Percentiles rank a stretch among this genome's conserved stretches.
These are phyloP conservation scores for Bryoerythrophyllum caledonicum DNA, from an alignment of 225 moss, liverwort and hornwort species.

Conservation along the genomic window DNA sequence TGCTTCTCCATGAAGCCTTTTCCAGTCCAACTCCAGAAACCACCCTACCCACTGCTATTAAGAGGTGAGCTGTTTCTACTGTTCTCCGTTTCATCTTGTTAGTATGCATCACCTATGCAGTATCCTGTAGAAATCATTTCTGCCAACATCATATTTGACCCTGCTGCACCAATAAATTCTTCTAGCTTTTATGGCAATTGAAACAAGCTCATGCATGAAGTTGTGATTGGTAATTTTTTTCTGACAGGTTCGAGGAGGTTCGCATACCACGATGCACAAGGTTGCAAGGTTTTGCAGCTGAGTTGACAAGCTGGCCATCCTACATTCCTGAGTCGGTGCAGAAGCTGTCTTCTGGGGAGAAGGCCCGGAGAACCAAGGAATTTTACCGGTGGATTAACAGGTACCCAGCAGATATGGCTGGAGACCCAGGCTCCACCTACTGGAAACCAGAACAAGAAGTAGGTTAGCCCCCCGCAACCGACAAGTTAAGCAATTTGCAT, in stretches of 20 bases:
- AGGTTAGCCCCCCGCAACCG: no score
- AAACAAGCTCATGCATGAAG: not conserved
- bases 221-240: not conserved
- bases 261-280: constrained; percentile 41
- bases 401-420: constrained; percentile 33
- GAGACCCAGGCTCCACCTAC: constrained; percentile 37
- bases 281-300: constrained; percentile 41
- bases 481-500: no score
- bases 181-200: not conserved
- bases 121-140: not conserved
- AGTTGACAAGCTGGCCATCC: constrained; percentile 36
- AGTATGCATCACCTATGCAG: not conserved
- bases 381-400: constrained; percentile 35
- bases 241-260: constrained; percentile 38
- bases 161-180: not conserved
- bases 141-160: not conserved
- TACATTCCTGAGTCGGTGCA: constrained; percentile 38
- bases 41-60: constrained; percentile 22
- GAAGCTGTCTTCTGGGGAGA: constrained; percentile 26
- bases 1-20: constrained; percentile 38
- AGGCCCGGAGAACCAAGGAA: constrained; percentile 20
- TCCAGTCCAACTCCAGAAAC: constrained; percentile 8
- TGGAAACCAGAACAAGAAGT: constrained; percentile 39
- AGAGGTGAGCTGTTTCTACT: constrained; percentile 17
- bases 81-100: not conserved